These are phyloP conservation scores for Zostera marina DNA, from an alignment of 116 monocot genomes.

Conservation along the genomic window DNA sequence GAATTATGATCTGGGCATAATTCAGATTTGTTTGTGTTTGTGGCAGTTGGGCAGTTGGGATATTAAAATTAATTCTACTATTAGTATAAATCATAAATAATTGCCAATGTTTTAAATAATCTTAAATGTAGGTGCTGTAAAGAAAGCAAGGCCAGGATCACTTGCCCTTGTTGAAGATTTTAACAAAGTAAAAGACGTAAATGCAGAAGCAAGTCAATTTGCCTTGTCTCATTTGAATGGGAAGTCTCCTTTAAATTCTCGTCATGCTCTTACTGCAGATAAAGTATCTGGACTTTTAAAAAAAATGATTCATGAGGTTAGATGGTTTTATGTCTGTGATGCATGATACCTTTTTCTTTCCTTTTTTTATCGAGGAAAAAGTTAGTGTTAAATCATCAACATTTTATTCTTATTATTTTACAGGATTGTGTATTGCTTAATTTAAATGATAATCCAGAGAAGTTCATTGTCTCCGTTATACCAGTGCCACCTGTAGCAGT, in stretches of 20 bases:
- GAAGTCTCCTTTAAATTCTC: slow-evolving; percentile 20
- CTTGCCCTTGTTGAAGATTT: slow-evolving; percentile 52
- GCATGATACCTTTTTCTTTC: background rate
- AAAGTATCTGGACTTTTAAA: slow-evolving; percentile 51
- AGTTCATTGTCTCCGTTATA: slow-evolving; percentile 75
- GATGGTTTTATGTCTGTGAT: background rate
- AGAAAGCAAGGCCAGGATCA: slow-evolving; percentile 33
- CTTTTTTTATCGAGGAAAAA: too few species aligned
- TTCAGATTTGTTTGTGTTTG: too few species aligned
- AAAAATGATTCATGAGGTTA: slow-evolving; percentile 80
- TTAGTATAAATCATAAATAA: too few species aligned
- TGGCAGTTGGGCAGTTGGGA: too few species aligned
- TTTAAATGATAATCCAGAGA: slow-evolving; percentile 76
- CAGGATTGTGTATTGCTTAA: slow-evolving; percentile 95
- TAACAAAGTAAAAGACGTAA: slow-evolving; percentile 30
- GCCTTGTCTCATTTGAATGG: slow-evolving; percentile 56
- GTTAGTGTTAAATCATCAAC: too few species aligned
- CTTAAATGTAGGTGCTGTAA: slow-evolving; percentile 52
- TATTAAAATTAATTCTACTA: too few species aligned
- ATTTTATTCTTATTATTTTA: slow-evolving; percentile 1
- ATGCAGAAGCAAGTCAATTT: slow-evolving; percentile 24
- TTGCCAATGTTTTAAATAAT: background rate
- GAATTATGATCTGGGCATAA: too few species aligned
- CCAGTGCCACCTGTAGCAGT: slow-evolving; percentile 74
- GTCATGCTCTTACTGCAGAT: slow-evolving; percentile 32